phyloP scores from a whole-genome alignment of 2,329 filamentous ascomycete genomes.

The Verticillium longisporum region DNA sequence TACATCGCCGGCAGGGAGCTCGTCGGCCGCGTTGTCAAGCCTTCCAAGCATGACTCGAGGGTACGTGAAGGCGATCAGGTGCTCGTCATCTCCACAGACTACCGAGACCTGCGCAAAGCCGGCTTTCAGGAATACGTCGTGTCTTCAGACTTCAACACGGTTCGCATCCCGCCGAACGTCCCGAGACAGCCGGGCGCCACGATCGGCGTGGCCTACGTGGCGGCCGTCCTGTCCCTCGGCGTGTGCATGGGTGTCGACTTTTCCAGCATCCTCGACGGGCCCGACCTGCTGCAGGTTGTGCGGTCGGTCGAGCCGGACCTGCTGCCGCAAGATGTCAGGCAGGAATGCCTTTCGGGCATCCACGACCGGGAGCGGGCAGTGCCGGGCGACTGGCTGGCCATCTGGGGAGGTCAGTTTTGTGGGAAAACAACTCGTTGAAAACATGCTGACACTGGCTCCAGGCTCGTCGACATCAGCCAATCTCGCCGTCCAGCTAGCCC shows the following conservation, averaged over 20 bases:
- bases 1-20: constrained; percentile 65
- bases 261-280: constrained; percentile 39
- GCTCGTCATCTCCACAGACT: constrained; percentile 67
- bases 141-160: constrained; percentile 57
- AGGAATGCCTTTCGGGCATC: constrained; percentile 56
- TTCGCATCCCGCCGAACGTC: constrained; percentile 49
- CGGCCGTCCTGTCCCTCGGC: constrained; percentile 58
- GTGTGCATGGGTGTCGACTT: constrained; percentile 67
- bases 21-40: constrained; percentile 54
- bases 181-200: constrained; percentile 51
- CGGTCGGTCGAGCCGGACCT: constrained; percentile 33
- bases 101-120: constrained; percentile 64
- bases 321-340: constrained; percentile 53
- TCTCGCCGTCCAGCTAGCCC: constrained; percentile 60
- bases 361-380: constrained; percentile 43
- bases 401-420: constrained; percentile 58
- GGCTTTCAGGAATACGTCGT: constrained; percentile 66
- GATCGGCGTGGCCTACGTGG: constrained; percentile 65
- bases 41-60: constrained; percentile 20
- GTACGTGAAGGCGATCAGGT: constrained; percentile 47
- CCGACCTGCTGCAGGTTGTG: constrained; percentile 50
- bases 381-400: constrained; percentile 61
- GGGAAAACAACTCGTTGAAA: background rate
- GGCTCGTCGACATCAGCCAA: constrained; percentile 64
- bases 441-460: constrained; percentile 12